These are phyloP conservation scores for Hibiscus syriacus DNA, from an alignment of 345 rosid genomes.

Conservation along the genomic window DNA sequence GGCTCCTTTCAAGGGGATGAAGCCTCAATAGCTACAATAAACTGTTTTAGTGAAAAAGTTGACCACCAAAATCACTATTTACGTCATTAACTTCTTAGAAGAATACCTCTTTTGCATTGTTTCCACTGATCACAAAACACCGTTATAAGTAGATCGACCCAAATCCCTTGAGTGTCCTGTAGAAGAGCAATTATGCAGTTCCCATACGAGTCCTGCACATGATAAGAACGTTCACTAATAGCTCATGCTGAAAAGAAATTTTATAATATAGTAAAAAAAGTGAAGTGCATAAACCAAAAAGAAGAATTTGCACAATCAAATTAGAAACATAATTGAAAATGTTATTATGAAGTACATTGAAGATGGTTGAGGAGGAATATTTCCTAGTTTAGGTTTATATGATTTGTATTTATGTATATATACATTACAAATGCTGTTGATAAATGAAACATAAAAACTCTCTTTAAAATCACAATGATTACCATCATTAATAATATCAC, in stretches of 20 bases:
- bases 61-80: constrained; percentile 10
- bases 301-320: neutral
- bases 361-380: neutral
- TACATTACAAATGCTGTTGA: neutral
- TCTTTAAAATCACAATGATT: neutral
- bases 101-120: constrained; percentile 87
- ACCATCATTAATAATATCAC: neutral
- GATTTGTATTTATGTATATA: neutral
- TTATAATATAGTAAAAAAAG: neutral
- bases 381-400: neutral
- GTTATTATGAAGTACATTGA: neutral
- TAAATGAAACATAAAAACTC: neutral
- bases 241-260: neutral
- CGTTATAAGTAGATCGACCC: constrained; percentile 74
- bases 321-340: neutral
- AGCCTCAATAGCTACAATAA: constrained; percentile 73
- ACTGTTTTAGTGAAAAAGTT: constrained; percentile 11
- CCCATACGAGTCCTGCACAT: constrained; percentile 62
- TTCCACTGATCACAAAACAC: constrained; percentile 88
- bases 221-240: neutral
- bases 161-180: constrained; percentile 62
- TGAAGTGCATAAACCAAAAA: neutral
- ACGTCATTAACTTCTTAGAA: constrained; percentile 5
- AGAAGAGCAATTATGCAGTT: constrained; percentile 40
- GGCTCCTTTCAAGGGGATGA: constrained; percentile 79